Evolutionary conservation across 176 grass and related monocot genomes (phyloP).

Genomic region (Typha latifolia): DNA sequence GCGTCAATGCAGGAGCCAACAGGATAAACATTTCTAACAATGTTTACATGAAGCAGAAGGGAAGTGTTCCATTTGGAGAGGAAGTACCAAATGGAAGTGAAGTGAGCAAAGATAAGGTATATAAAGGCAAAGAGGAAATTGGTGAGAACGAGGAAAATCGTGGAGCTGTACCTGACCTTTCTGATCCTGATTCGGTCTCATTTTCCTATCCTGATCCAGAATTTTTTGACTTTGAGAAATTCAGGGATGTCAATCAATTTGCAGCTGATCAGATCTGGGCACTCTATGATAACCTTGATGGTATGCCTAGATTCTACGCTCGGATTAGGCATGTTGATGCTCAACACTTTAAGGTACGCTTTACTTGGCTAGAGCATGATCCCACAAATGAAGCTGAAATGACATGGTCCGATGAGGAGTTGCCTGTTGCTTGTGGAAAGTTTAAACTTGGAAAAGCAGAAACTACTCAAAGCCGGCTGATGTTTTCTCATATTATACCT

Average conservation of each 20-base stretch:
- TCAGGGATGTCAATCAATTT: conserved; percentile 44
- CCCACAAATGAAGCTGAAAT: conserved; percentile 30
- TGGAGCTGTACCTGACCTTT: conserved; percentile 16
- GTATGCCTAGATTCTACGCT: conserved; percentile 76
- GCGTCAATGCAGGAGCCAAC: conserved; percentile 5
- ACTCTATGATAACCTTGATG: conserved; percentile 47
- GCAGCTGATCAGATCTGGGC: conserved; percentile 58
- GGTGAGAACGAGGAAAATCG: conserved; percentile 22
- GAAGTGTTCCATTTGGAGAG: conserved; percentile 8
- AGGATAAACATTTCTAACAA: conserved; percentile 23
- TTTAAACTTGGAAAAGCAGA: conserved; percentile 42
- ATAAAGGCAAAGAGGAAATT: conserved; percentile 2
- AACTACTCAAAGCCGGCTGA: conserved; percentile 28
- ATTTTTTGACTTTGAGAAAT: conserved; percentile 53
- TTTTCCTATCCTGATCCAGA: conserved; percentile 47
- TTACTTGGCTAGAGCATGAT: conserved; percentile 58
- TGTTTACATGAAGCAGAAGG: conserved; percentile 3
- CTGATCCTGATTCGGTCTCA: not conserved
- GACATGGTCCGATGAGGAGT: conserved; percentile 35
- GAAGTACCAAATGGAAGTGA: conserved; percentile 17
- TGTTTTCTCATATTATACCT: conserved; percentile 58
- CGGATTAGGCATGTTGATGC: conserved; percentile 43
- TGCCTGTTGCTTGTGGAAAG: conserved; percentile 64
- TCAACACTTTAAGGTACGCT: conserved; percentile 39
- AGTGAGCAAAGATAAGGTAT: conserved; percentile 3